phyloP scores from a whole-genome alignment of 495 filamentous ascomycete genomes.

The Xylaria telfairii region DNA sequence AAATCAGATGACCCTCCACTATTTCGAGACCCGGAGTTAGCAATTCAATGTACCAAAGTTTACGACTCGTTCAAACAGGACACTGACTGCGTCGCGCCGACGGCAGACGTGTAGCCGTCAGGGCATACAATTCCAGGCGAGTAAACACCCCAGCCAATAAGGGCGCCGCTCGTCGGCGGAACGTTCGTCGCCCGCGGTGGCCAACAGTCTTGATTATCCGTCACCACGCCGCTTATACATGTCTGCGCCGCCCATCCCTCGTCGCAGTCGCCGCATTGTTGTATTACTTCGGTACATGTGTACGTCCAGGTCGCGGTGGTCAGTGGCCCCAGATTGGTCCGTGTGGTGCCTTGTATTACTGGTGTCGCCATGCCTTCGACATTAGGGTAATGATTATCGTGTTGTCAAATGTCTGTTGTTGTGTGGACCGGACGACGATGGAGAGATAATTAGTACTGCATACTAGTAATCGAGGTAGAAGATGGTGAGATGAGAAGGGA shows the following conservation, averaged over 20 bases:
- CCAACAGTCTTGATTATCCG: slow-evolving; percentile 40
- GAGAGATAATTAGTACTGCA: too few relatives aligned
- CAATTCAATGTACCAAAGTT: neutral
- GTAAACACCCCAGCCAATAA: slow-evolving; percentile 43
- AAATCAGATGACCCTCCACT: slow-evolving; percentile 29
- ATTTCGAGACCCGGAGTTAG: neutral
- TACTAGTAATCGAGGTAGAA: too few relatives aligned
- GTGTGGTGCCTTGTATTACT: slow-evolving; percentile 1
- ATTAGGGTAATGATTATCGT: neutral
- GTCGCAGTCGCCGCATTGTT: slow-evolving; percentile 23
- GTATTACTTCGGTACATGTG: slow-evolving; percentile 23
- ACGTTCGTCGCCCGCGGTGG: slow-evolving; percentile 30
- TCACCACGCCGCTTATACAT: slow-evolving; percentile 23
- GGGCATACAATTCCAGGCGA: slow-evolving; percentile 42
- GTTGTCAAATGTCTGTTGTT: neutral
- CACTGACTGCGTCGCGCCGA: slow-evolving; percentile 24
- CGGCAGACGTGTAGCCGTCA: slow-evolving; percentile 36
- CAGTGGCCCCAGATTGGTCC: slow-evolving; percentile 16
- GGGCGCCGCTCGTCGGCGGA: neutral
- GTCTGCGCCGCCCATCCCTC: slow-evolving; percentile 36
- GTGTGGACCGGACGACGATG: slow-evolving; percentile 18
- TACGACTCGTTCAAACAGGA: neutral
- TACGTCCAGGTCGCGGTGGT: slow-evolving; percentile 21
- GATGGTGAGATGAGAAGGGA: neutral
- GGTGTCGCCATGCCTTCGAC: slow-evolving; percentile 12